Base-by-base conservation (phyloP, 2,329 filamentous ascomycete species). In the Aspergillus fumigatiaffinis region DNA sequence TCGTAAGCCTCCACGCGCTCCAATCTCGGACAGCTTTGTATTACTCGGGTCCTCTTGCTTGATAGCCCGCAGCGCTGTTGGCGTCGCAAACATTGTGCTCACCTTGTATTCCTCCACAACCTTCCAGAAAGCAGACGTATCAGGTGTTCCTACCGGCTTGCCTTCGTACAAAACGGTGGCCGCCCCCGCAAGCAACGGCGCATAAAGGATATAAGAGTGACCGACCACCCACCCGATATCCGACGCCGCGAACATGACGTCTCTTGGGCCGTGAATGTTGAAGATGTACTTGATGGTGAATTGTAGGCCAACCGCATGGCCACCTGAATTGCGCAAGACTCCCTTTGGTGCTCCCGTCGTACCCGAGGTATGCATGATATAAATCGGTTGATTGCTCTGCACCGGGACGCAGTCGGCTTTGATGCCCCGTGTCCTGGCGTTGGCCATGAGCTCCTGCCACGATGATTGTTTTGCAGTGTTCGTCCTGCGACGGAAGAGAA, bases 191-290 rank as follows among this genome's bases (percentile, higher is more conserved):
- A 97, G 83, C 5, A 97, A 83, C 12, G 92, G 92, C 3, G 85
- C 92, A 69, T 97, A 97, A 10, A 96, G 79, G 61, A 96, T 96
- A 71, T 94, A 97, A 4, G 86, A 89, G 70, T 92, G 86, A 2
- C 90, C 90, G 0, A 94, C 90, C 0, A 92, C 91, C 93, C 92
- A 97, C 35, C 92, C 93, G 56, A 97, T 93, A 68, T 97, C 92
- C 14, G 87, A 91, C 1, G 89, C 88, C 4, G 86, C 89, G 70
- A 91, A 87, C 73, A 89, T 84, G 59, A 95, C 90, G 70, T 96
- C 91, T 0, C 91, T 90, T 0, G 91, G 90, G 0, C 91, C 91
- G 58, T 88, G 86, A 52, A 97, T 86, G 49, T 88, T 87, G 68
- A 96, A 96, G 3, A 95, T 76, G 65, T 93, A 92, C 68, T 86